Base-by-base conservation (phyloP, 208 protist species). In the Crithidia mellificae region DNA sequence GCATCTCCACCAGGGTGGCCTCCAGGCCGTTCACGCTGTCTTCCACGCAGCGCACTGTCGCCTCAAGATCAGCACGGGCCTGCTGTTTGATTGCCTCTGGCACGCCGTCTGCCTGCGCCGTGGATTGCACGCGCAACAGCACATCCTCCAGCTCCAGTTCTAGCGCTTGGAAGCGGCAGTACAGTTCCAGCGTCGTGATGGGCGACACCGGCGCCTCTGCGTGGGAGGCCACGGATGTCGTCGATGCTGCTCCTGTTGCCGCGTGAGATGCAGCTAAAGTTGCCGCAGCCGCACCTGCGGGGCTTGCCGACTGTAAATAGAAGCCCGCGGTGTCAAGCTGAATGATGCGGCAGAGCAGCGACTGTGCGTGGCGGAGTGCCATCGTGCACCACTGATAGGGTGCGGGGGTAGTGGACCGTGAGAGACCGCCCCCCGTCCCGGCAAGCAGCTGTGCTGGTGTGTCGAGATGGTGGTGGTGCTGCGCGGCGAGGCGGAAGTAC, bases 301-400 rank as follows among this genome's bases (percentile, higher is more conserved):
- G 27, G 2, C 27, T 63, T n/a, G 32, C 6, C 1, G 47, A 27
- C 25, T 53, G 54, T 3, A 88, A 56, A 44, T 81, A 89, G 24
- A 50, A 27, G 1, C 63, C 38, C 17, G 68, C 30, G 17, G 71
- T 79, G 64, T 93, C 88, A 3, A 75, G 68, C 0, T 59, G 72
- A 11, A 81, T 63, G 4, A 91, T 53, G 25, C 80, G 74, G 49
- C 84, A 84, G 46, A 93, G 71, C 8, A 91, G 68, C 22, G 80
- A 78, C 27, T 87, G 72, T 5, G 80, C 78, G 24, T 80, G 79
- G 0, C 79, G 80, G n/a, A 80, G 68, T 9, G 63, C 68, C 15
- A 46, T 32, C 29, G 19, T n/a, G 58, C 59, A 75, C 63, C 61
- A 70, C 19, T 63, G 67, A 51, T 72, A 34, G 46, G 55, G 19